Percentiles rank a stretch among this genome's conserved stretches.
Conservation (phyloP, 2,329 filamentous ascomycete genomes). For the Phialemoniopsis sp. region DNA sequence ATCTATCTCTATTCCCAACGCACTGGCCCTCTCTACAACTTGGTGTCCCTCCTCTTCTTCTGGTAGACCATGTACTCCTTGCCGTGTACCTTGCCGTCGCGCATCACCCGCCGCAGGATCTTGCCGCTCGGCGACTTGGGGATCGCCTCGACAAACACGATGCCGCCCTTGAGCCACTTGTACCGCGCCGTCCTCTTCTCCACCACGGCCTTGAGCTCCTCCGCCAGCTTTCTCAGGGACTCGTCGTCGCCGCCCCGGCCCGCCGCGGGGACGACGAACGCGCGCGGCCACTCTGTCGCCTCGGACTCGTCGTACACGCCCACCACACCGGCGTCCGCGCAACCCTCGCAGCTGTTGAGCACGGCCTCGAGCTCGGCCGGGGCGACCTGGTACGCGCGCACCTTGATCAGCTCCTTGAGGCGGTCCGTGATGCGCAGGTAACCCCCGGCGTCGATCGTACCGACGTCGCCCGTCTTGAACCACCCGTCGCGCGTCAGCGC, state of each 20-base stretch:
- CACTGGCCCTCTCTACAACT: too few species aligned
- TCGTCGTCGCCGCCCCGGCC: conserved; percentile 10
- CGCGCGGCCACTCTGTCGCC: conserved; percentile 52
- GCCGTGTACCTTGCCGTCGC: conserved; percentile 8
- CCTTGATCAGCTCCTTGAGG: conserved; percentile 65
- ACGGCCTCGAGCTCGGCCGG: conserved; percentile 51
- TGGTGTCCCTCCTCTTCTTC: too few species aligned
- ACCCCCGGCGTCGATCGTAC: conserved; percentile 51
- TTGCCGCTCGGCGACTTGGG: conserved; percentile 31
- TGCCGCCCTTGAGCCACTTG: conserved; percentile 27
- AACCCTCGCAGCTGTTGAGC: conserved; percentile 36
- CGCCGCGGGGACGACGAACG: conserved; percentile 59
- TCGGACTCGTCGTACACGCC: conserved; percentile 56
- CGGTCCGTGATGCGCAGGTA: conserved; percentile 66
- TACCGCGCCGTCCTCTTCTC: conserved; percentile 13
- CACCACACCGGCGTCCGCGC: conserved; percentile 66
- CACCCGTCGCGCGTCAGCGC: conserved; percentile 31
- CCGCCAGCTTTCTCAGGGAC: too few species aligned
- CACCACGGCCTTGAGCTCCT: too few species aligned
- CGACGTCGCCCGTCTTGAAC: conserved; percentile 74
- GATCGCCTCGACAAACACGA: conserved; percentile 25
- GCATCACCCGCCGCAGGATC: conserved; percentile 25
- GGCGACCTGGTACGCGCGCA: conserved; percentile 55
- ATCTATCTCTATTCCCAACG: too few species aligned
- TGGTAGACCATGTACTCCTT: too few species aligned